phyloP scores from a whole-genome alignment of 208 protist genomes.

The Porcisia deanei region DNA sequence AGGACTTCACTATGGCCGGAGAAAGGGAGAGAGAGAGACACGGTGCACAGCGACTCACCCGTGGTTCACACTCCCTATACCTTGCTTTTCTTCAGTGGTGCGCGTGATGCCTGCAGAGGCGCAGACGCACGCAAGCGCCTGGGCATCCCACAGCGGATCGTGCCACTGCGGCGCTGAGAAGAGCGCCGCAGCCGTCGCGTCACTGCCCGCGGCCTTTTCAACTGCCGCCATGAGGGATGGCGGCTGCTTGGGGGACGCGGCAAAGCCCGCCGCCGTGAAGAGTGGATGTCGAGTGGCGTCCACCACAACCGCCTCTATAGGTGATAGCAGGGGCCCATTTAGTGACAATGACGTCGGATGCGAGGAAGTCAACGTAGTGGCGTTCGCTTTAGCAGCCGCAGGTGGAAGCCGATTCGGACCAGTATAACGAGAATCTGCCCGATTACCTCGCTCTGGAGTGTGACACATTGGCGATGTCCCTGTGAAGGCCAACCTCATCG shows the following conservation, averaged over 20 bases:
- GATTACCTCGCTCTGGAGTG: background rate
- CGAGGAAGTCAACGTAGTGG: background rate
- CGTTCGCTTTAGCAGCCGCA: background rate
- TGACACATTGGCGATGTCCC: background rate
- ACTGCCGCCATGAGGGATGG: conserved; percentile 50
- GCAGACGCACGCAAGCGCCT: conserved; percentile 72
- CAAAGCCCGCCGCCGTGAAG: conserved; percentile 61
- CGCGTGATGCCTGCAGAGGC: conserved; percentile 41
- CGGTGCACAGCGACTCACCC: background rate
- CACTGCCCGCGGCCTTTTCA: conserved; percentile 30
- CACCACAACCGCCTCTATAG: conserved; percentile 48
- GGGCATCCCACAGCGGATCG: conserved; percentile 84
- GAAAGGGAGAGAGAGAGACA: background rate
- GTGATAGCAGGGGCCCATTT: background rate
- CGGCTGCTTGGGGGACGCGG: conserved; percentile 21
- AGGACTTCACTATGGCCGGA: background rate
- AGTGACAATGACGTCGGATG: background rate
- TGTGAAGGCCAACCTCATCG: conserved; percentile 27
- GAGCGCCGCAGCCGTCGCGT: conserved; percentile 46
- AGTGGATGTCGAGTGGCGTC: conserved; percentile 68
- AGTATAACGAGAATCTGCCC: background rate
- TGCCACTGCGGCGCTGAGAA: conserved; percentile 30
- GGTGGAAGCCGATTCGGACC: background rate
- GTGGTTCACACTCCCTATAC: background rate
- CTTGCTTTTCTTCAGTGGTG: background rate